phyloP scores from a whole-genome alignment of 139 green algal genomes.

The Gonium pectorale region DNA sequence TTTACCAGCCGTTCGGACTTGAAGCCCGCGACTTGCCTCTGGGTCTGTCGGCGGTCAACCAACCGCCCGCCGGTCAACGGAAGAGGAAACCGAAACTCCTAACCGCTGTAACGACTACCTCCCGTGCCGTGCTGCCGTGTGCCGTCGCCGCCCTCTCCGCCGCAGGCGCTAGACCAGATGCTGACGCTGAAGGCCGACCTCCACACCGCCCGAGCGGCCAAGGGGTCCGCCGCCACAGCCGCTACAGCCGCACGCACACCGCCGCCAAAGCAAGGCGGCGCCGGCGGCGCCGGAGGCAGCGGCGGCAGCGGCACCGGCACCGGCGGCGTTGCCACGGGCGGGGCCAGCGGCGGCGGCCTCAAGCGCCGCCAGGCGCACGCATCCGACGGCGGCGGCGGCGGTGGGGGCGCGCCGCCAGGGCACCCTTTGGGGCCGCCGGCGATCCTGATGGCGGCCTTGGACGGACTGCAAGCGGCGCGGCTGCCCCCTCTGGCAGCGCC shows the following conservation, averaged over 20 bases:
- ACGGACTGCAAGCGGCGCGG: not conserved
- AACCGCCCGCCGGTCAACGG: too few relatives aligned
- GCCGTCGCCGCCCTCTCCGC: too few relatives aligned
- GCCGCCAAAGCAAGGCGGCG: not conserved
- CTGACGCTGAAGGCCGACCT: conserved; percentile 22
- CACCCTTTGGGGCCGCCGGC: not conserved
- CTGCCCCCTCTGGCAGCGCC: conserved; percentile 32
- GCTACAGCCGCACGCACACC: not conserved
- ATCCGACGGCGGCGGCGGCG: not conserved
- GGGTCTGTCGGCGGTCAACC: too few relatives aligned
- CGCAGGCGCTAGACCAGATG: not conserved
- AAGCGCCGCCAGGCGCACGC: not conserved
- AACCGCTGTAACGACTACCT: too few relatives aligned
- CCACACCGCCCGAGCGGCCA: not conserved
- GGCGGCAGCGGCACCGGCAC: not conserved
- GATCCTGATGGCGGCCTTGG: not conserved
- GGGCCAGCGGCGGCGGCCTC: not conserved
- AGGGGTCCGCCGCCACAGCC: not conserved
- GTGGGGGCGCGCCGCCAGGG: not conserved
- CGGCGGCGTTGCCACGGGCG: not conserved
- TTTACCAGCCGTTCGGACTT: too few relatives aligned
- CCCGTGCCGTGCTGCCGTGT: too few relatives aligned
- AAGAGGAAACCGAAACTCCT: too few relatives aligned
- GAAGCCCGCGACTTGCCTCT: too few relatives aligned
- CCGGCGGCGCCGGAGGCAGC: not conserved